Percentiles rank a stretch among this genome's conserved stretches.
These are phyloP conservation scores for Colletotrichum sp. DNA, from an alignment of 2,329 filamentous ascomycete species.

Conservation along the genomic window DNA sequence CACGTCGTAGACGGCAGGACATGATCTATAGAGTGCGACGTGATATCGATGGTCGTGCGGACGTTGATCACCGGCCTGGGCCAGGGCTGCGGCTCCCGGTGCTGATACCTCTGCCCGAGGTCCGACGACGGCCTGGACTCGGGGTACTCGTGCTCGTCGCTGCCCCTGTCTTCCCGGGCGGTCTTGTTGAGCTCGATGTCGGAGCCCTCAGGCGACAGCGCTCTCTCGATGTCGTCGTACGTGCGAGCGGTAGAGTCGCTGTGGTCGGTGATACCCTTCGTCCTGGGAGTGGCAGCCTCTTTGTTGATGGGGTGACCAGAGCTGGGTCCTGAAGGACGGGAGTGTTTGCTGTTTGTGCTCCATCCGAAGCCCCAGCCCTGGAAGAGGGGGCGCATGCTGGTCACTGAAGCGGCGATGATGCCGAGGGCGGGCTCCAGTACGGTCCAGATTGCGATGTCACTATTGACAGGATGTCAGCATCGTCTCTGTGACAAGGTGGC, in stretches of 20 bases:
- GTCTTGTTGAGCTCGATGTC: slow-evolving; percentile 21
- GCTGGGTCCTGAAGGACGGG: background rate
- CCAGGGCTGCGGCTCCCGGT: background rate
- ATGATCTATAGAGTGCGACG: background rate
- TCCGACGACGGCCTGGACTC: slow-evolving; percentile 15
- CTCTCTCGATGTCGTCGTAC: slow-evolving; percentile 7
- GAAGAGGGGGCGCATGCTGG: slow-evolving; percentile 35
- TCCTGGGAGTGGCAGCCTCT: background rate
- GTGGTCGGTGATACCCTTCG: background rate
- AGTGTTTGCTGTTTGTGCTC: slow-evolving; percentile 14
- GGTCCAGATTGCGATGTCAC: slow-evolving; percentile 36
- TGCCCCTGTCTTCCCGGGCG: background rate
- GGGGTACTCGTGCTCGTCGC: background rate
- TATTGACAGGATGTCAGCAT: slow-evolving; percentile 16
- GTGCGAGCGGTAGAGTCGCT: background rate
- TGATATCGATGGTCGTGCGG: slow-evolving; percentile 14
- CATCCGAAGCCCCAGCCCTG: slow-evolving; percentile 29
- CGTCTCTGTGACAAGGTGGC: background rate
- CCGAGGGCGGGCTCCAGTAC: slow-evolving; percentile 37
- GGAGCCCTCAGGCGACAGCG: background rate
- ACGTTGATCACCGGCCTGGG: slow-evolving; percentile 14
- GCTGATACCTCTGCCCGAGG: background rate
- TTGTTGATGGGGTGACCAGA: background rate
- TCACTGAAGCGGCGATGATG: slow-evolving; percentile 36
- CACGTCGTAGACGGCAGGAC: background rate